Percentiles rank a stretch among this genome's conserved stretches.
phyloP scores from a whole-genome alignment of 1,139 yeast genomes.

The Blastobotrys malaysiensis region DNA sequence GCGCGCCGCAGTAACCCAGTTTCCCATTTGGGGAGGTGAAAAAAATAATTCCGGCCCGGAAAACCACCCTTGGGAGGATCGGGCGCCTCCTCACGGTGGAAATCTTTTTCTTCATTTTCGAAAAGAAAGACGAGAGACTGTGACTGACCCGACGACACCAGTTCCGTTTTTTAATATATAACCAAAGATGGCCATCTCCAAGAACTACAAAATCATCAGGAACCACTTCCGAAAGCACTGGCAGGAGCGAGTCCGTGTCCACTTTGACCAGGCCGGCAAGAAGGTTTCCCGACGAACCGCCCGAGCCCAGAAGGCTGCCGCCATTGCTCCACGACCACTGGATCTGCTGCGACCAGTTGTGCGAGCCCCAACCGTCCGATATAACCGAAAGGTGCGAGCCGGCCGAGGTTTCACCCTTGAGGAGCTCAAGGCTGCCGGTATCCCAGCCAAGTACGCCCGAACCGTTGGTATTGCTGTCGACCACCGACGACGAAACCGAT shows the following conservation, averaged over 20 bases:
- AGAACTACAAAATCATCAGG: constrained; percentile 65
- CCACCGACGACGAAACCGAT: constrained; percentile 99
- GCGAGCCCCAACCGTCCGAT: constrained; percentile 96
- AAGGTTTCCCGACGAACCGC: constrained; percentile 95
- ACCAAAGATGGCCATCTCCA: constrained; percentile 70
- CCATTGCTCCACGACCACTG: constrained; percentile 95
- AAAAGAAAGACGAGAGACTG: neutral
- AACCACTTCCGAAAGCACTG: constrained; percentile 96
- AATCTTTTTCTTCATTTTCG: neutral
- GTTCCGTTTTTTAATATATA: neutral
- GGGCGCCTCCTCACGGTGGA: neutral
- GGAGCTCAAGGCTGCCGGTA: constrained; percentile 98
- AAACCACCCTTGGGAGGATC: neutral
- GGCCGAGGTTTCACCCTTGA: constrained; percentile 99
- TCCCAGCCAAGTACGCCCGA: constrained; percentile 93
- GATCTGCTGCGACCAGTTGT: constrained; percentile 96
- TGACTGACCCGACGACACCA: neutral
- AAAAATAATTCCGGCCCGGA: neutral
- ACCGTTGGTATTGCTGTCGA: constrained; percentile 98
- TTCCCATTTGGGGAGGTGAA: neutral
- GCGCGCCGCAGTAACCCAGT: neutral
- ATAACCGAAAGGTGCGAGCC: constrained; percentile 99
- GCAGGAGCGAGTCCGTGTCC: constrained; percentile 99
- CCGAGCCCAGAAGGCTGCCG: constrained; percentile 92
- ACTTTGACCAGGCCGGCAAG: constrained; percentile 99